Base-by-base conservation (phyloP, 139 green algal species). In the Chlorella sorokiniana region DNA sequence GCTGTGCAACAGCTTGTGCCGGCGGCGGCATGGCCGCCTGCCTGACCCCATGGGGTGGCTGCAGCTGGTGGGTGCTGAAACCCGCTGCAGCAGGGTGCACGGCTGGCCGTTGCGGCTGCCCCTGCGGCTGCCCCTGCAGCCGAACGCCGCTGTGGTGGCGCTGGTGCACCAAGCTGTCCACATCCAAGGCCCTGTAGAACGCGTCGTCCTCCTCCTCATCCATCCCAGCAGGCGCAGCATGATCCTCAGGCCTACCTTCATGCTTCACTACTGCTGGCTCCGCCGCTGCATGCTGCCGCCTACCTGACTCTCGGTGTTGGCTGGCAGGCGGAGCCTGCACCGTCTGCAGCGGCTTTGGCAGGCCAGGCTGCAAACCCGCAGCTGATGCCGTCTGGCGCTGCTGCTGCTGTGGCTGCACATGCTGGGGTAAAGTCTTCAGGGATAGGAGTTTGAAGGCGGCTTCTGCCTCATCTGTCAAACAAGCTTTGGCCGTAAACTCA, bases 151-250 rank as follows among this genome's bases (percentile, higher is more conserved):
- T 11, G 38, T 81, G 37, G 62, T 62, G 68, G 64, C 23, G 52
- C 52, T 69, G 44, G 45, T 74, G 67, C 51, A 84, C 54, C 52
- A 79, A 42, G 41, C 52, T 38, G 52, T 84, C 79, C 52, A 84
- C n/a, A 38, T 84, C 68, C 1, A 79, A 31, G 4, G 56, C 79
- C 1, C 41, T 42, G 23, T 52, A 78, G 54, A 78, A 79, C 2
- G 37, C 51, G 27, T 83, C 78, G 1, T 78, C 79, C 1, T 84
- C 79, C 31, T 78, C 68, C 3, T 84, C 79, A 6, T 69, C 40
- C 31, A 7, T 16, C 18, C 14, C 9, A 44, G 31, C 31, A 23
- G 41, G 63, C 8, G 7, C 31, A 42, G n/a, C 59, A 31, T 10
- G 11, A 65, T n/a, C 59, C 7, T 10, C 20, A 11, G 59, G 11